A percentile compares a stretch with the other conserved stretches of the same genome.
phyloP scores from a whole-genome alignment of 2,329 filamentous ascomycete species.

The Fusarium irregulare region DNA sequence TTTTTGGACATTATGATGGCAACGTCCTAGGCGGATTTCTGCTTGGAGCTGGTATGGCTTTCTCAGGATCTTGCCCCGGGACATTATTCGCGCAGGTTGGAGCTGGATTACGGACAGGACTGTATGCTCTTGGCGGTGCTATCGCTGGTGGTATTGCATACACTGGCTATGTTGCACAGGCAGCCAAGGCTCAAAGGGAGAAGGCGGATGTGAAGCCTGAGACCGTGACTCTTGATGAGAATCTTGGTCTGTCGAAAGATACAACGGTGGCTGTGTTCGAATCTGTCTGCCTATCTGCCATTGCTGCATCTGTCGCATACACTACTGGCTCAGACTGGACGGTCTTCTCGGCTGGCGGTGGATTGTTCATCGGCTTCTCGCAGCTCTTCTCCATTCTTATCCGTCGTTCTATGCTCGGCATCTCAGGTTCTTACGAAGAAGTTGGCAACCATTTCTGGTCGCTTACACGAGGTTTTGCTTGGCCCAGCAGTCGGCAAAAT shows the following conservation, averaged over 20 bases:
- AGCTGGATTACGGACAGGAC: conserved; percentile 62
- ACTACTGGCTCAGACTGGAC: conserved; percentile 40
- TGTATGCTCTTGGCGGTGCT: conserved; percentile 65
- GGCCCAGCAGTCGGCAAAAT: conserved; percentile 54
- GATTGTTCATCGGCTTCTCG: conserved; percentile 67
- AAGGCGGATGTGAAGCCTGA: conserved; percentile 43
- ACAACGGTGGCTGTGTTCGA: conserved; percentile 58
- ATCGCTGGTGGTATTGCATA: conserved; percentile 66
- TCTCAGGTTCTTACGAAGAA: conserved; percentile 72
- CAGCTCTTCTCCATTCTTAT: conserved; percentile 67
- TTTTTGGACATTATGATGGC: conserved; percentile 69
- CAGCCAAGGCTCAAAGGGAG: conserved; percentile 47
- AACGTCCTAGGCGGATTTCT: conserved; percentile 73
- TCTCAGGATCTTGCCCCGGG: conserved; percentile 74
- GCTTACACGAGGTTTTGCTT: conserved; percentile 48
- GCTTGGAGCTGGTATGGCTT: conserved; percentile 73
- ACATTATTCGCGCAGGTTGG: conserved; percentile 72
- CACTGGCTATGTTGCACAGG: conserved; percentile 56
- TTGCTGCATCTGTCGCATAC: conserved; percentile 53
- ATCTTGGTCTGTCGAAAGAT: conserved; percentile 54
- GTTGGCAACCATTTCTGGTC: conserved; percentile 65
- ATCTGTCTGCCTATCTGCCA: conserved; percentile 52
- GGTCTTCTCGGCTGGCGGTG: conserved; percentile 63
- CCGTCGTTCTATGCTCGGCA: conserved; percentile 67
- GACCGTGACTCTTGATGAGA: conserved; percentile 53